phyloP scores from a whole-genome alignment of 192 early-diverging fungal species.

The Coemansia asiatica region DNA sequence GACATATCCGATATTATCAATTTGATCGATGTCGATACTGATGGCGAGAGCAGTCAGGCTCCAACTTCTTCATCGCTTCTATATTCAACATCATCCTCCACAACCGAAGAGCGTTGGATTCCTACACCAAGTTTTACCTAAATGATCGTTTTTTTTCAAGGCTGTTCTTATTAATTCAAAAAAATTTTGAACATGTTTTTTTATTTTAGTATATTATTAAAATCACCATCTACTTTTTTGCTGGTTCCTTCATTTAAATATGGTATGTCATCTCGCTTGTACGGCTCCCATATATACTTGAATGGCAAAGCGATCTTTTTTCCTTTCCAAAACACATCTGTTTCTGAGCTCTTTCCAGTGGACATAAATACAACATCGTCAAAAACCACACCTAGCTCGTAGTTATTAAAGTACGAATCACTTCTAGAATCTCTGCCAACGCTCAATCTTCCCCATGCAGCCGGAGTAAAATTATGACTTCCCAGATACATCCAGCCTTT shows the following conservation, averaged over 20 bases:
- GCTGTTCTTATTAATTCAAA: no score
- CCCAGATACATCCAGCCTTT: conserved; percentile 40
- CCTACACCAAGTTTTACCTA: no score
- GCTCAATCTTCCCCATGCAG: conserved; percentile 29
- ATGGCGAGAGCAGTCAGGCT: background rate
- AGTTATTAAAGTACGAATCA: conserved; percentile 31
- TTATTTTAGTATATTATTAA: no score
- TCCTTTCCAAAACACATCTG: conserved; percentile 9
- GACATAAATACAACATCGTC: background rate
- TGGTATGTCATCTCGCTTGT: background rate
- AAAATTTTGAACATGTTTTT: no score
- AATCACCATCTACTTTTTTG: no score
- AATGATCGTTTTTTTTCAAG: no score
- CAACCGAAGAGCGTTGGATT: no score
- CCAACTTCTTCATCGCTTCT: no score
- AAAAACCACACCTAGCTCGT: conserved; percentile 37
- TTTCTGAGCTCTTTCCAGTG: background rate
- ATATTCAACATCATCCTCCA: background rate
- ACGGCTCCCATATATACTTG: conserved; percentile 19
- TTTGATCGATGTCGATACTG: background rate
- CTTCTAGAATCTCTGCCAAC: background rate
- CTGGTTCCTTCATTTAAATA: conserved; percentile 1
- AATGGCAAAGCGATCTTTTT: conserved; percentile 15
- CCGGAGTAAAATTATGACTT: conserved; percentile 42
- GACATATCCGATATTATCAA: background rate